Conservation (phyloP, 805 yeast species). For the Saccharomycopsis sp. region DNA sequence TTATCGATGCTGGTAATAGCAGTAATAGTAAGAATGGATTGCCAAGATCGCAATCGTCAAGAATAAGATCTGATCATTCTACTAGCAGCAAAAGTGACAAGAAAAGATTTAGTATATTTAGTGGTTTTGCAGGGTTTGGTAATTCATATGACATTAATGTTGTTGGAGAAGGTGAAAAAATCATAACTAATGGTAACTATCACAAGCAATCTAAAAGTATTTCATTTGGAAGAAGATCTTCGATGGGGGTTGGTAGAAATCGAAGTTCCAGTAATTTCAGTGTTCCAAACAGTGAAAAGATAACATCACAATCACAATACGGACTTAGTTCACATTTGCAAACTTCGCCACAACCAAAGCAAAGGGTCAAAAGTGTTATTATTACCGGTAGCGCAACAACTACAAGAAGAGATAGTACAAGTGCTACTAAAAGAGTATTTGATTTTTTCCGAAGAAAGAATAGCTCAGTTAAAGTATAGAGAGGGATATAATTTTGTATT, state of each 20-base stretch:
- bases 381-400: background rate
- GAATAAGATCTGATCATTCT: constrained; percentile 12
- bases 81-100: constrained; percentile 19
- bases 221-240: constrained; percentile 14
- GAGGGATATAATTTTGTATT: background rate
- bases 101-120: constrained; percentile 37
- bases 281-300: background rate
- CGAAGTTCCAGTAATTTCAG: constrained; percentile 9
- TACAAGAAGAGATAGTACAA: constrained; percentile 23
- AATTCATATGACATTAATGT: constrained; percentile 22
- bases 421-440: constrained; percentile 72
- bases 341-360: constrained; percentile 11
- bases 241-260: constrained; percentile 8
- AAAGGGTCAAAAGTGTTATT: constrained; percentile 13
- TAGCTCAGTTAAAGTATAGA: constrained; percentile 25
- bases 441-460: constrained; percentile 70
- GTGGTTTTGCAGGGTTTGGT: constrained; percentile 28
- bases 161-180: constrained; percentile 6
- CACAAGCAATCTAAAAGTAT: constrained; percentile 16
- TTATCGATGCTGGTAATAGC: background rate
- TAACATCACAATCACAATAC: constrained; percentile 5
- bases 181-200: background rate
- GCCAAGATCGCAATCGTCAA: constrained; percentile 11
- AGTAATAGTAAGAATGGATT: constrained; percentile 8
- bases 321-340: background rate